Evolutionary conservation across 1,284 basidiomycete species (phyloP), one percentile per base, ranked within the genome.

Genomic region (Naganishia sp.): DNA sequence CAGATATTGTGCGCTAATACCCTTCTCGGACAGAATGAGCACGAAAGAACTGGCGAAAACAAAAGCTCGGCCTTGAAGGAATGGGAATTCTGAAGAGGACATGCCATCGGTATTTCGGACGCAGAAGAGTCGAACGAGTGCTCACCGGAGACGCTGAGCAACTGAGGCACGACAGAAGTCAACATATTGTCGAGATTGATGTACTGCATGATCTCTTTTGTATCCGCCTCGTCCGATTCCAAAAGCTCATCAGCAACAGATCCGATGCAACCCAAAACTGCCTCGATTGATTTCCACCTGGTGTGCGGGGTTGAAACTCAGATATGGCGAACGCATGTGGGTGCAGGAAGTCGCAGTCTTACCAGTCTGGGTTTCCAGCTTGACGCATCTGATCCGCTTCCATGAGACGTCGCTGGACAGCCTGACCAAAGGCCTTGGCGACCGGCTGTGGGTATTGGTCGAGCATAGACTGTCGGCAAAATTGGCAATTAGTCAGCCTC

Each of bases 41-140:
- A 91, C 86, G 73, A 88, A 97, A 75, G 94, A 90, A 73, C 91
- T 93, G 0, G 93, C 92, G 74, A 98, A 95, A 46, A 98, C 91
- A 70, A 98, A 96, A 2, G 88, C 90, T 65, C 95, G 85, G 10
- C 95, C 96, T 79, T 96, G 94, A 55, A 99, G 80, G 84, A 97
- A 97, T 0, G 92, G 90, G 61, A 84, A 85, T 16, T 90, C 92
- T 92, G 68, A 2, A 23, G 68, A 9, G 36, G 11, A 48, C 16
- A 52, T 6, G 25, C 1, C 1, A 45, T 6, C 23, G 55, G 49
- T 36, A 59, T 15, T n/a, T 15, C 28, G 42, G 36, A n/a, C 25
- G 7, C 15, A 16, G 43, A 10, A 6, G 16, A 5, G 3, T 13
- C 16, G 16, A 16, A 10, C 21, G 53, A 31, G 18, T 43, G 65